A percentile compares a stretch with the other conserved stretches of the same genome.
Conservation (phyloP, 2,329 filamentous ascomycete species). For the Grosmannia serpens region DNA sequence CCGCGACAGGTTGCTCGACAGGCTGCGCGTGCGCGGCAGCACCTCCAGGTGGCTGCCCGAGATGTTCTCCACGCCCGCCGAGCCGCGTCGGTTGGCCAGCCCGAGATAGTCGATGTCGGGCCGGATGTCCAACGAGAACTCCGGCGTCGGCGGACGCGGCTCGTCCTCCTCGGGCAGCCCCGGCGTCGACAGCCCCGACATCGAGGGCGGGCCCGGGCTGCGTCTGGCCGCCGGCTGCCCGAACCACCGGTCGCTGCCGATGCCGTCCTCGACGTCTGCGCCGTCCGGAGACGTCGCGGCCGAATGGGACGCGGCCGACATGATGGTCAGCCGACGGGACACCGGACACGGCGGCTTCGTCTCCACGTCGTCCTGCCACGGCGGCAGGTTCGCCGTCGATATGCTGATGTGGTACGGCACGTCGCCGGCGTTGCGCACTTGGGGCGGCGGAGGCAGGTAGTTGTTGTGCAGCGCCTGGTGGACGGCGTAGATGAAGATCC, state of each 20-base stretch:
- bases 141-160: not conserved
- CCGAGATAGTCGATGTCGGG: slow-evolving; percentile 46
- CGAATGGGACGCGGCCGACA: not conserved
- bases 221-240: too few relatives aligned
- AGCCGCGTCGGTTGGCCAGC: slow-evolving; percentile 22
- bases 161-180: not conserved
- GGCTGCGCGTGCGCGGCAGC: slow-evolving; percentile 15
- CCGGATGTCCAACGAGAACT: slow-evolving; percentile 28
- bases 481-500: slow-evolving; percentile 63
- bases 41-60: slow-evolving; percentile 1
- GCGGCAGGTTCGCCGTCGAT: slow-evolving; percentile 28
- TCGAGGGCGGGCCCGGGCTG: not conserved
- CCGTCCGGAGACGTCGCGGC: not conserved
- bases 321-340: not conserved
- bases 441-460: slow-evolving; percentile 42
- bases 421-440: slow-evolving; percentile 45
- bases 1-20: slow-evolving; percentile 21
- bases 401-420: slow-evolving; percentile 46
- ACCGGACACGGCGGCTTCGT: not conserved
- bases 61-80: slow-evolving; percentile 6
- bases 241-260: not conserved
- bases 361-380: slow-evolving; percentile 27
- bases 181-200: not conserved
- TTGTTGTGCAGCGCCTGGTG: slow-evolving; percentile 61
- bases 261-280: not conserved